Conservation (phyloP, 192 early-diverging fungal genomes). For the Coemansia sp. region DNA sequence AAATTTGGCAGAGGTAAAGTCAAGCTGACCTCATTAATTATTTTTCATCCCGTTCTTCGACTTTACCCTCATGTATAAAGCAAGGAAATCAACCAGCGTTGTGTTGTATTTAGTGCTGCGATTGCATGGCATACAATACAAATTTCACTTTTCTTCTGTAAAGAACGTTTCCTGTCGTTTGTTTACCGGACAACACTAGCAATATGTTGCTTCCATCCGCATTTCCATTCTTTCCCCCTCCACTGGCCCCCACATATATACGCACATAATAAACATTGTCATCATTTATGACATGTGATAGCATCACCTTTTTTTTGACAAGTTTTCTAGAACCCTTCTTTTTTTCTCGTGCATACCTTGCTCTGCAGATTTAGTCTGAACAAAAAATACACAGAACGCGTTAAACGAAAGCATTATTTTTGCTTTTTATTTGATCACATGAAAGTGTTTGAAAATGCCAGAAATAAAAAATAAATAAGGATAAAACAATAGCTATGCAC, state of each 20-base stretch:
- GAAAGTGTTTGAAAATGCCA: too few species aligned
- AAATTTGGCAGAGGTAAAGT: neutral
- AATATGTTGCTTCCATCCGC: neutral
- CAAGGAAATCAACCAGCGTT: neutral
- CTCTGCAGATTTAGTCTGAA: too few species aligned
- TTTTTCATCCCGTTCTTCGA: too few species aligned
- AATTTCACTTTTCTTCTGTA: neutral
- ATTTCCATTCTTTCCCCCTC: neutral
- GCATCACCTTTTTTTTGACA: neutral
- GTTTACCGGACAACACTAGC: neutral
- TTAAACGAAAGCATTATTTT: too few species aligned
- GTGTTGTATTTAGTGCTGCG: too few species aligned
- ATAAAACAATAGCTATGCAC: too few species aligned
- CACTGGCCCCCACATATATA: neutral
- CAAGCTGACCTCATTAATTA: neutral
- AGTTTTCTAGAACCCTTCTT: slow-evolving; percentile 14
- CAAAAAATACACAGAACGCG: too few species aligned
- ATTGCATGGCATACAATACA: too few species aligned
- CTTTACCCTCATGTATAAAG: neutral
- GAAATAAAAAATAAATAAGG: too few species aligned
- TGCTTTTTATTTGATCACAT: too few species aligned
- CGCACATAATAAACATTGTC: too few species aligned
- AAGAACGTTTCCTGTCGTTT: neutral
- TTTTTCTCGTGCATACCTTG: neutral
- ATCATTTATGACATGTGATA: neutral